Base-by-base conservation (phyloP, 192 early-diverging fungal species). In the Backusella westeae region DNA sequence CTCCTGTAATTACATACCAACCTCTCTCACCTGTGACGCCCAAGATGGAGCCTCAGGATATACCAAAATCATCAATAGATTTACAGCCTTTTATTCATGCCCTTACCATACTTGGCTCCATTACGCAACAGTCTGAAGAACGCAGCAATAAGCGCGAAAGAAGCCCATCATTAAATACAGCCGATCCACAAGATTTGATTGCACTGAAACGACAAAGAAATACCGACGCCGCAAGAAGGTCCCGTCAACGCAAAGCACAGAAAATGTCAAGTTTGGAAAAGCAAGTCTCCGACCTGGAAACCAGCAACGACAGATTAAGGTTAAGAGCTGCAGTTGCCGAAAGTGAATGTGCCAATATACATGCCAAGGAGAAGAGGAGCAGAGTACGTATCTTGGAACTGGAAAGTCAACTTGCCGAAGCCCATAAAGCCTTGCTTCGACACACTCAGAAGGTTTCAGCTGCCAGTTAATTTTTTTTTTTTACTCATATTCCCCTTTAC, bases 221-320 rank as follows among this genome's bases (percentile, higher is more conserved):
- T 84, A 97, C 95, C 6, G 94, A 96, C 73, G 93, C 95, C n/a
- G 95, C 95, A 7, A 93, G 95, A 77, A 91, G 95, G 72, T 95
- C 93, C 26, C 92, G 95, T 71, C 86, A 92, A 81, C 89, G 91
- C 84, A 96, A 96, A 86, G 81, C 92, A 59, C 77, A 88, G 44
- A 90, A 90, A 77, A 87, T 96, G 72, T 90, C 90, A 78, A 83
- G 80, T n/a, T 90, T 96, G 6, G 94, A 96, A 80, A 73, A 77
- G 69, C 89, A 91, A 69, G 94, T 95, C 21, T 76, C 81, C 3
- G 87, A 93, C 67, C 85, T 96, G 7, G 93, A 96, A 84, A 71
- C 82, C 15, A 89, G 91, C 72, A 94, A 96, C 79, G 80, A 77
- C 21, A 79, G 76, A 21, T 78, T 93, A 66, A 84, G 80, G 34